phyloP scores from a whole-genome alignment of 202 grass and related monocot species.

The Cymbopogon flexuosus region DNA sequence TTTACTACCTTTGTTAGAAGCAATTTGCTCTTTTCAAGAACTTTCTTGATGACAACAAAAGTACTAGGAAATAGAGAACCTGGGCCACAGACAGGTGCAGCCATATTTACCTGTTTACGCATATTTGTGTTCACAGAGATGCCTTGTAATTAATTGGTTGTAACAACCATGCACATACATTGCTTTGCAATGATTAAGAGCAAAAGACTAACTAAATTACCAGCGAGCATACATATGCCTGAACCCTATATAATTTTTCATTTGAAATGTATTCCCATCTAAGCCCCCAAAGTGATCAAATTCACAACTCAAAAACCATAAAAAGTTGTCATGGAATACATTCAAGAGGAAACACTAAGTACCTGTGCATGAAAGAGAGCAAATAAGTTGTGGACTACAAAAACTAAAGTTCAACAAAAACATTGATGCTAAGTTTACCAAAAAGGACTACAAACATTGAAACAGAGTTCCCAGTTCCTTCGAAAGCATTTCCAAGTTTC shows the following conservation, averaged over 20 bases:
- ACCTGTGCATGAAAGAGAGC: too few relatives aligned
- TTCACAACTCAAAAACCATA: too few relatives aligned
- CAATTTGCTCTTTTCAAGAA: not conserved
- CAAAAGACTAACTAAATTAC: conserved; percentile 26
- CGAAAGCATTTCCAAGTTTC: too few relatives aligned
- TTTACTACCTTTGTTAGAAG: conserved; percentile 14
- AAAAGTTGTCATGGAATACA: too few relatives aligned
- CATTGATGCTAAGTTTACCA: too few relatives aligned
- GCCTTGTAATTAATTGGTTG: conserved; percentile 18
- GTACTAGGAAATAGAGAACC: conserved; percentile 17
- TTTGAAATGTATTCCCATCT: not conserved
- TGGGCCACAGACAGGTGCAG: not conserved
- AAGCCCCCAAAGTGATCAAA: too few relatives aligned
- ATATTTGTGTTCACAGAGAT: conserved; percentile 22
- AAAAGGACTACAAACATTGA: too few relatives aligned
- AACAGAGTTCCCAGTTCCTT: too few relatives aligned
- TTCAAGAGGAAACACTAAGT: too few relatives aligned
- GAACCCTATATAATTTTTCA: not conserved
- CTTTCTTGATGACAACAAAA: conserved; percentile 5
- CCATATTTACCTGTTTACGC: conserved; percentile 23
- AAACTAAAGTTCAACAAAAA: too few relatives aligned
- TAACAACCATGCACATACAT: not conserved
- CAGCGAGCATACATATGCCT: not conserved
- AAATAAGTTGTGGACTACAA: too few relatives aligned
- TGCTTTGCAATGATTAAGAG: not conserved